Percentiles rank a stretch among this genome's conserved stretches.
Conservation (phyloP, 257 asterid species). For the Solanum dulcamara region DNA sequence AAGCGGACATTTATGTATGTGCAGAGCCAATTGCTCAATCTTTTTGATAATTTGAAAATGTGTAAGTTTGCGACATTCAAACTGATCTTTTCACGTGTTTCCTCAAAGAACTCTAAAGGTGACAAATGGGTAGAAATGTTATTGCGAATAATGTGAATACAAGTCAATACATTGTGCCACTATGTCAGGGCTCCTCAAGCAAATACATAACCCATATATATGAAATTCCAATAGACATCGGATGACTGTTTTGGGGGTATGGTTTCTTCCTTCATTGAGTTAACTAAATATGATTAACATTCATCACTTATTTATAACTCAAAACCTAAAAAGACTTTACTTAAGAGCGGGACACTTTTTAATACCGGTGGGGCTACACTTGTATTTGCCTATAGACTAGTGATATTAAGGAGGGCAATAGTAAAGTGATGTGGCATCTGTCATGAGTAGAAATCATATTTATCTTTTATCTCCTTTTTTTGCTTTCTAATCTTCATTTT, state of each 20-base stretch:
- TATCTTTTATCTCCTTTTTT: background rate
- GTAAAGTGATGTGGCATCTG: background rate
- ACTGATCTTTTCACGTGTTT: background rate
- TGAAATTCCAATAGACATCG: background rate
- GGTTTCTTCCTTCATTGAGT: background rate
- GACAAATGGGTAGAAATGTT: background rate
- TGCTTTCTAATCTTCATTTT: background rate
- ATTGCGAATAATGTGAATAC: background rate
- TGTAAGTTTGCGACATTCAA: background rate
- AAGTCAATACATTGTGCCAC: background rate
- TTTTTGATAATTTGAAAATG: background rate
- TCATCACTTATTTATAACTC: background rate
- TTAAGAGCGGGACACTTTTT: background rate
- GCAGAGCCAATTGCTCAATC: background rate
- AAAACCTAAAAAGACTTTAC: too few relatives aligned
- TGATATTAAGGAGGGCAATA: background rate
- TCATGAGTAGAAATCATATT: background rate
- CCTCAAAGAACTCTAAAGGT: background rate
- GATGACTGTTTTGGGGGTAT: background rate
- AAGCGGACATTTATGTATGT: background rate
- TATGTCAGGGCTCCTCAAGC: background rate
- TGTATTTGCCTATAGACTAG: background rate
- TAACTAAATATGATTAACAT: background rate
- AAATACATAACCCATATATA: background rate
- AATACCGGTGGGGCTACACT: background rate